Percentiles rank a stretch among this genome's conserved stretches.
These are phyloP conservation scores for Kokia cookei DNA, from an alignment of 441 rosid species.

Conservation along the genomic window DNA sequence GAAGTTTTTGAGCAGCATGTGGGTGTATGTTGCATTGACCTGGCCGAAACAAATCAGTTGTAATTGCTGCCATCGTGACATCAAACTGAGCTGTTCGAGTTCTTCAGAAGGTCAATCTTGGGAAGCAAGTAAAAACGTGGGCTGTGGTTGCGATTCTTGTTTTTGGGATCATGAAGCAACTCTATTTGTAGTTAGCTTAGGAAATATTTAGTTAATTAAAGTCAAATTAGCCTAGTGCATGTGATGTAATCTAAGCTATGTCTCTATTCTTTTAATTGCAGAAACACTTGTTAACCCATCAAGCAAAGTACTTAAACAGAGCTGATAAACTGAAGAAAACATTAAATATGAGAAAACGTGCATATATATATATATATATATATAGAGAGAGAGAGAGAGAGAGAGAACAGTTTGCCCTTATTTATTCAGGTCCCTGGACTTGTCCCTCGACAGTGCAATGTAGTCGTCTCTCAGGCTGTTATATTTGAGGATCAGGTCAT, in stretches of 20 bases:
- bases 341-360: too few relatives aligned
- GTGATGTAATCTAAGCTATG: not conserved
- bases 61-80: not conserved
- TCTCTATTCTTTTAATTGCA: too few relatives aligned
- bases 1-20: not conserved
- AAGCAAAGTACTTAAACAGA: too few relatives aligned
- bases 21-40: not conserved
- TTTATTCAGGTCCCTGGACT: not conserved
- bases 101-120: not conserved
- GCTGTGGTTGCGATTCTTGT: not conserved
- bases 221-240: not conserved
- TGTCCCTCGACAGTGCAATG: not conserved
- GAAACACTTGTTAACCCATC: too few relatives aligned
- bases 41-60: not conserved
- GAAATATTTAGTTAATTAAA: too few relatives aligned
- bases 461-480: not conserved
- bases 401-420: too few relatives aligned
- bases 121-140: not conserved
- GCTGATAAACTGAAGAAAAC: too few relatives aligned
- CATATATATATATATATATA: too few relatives aligned
- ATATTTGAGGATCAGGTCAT: conserved; percentile 20
- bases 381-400: too few relatives aligned
- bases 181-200: not conserved
- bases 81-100: not conserved
- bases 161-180: not conserved